Evolutionary conservation across 768 basidiomycete species (phyloP).

Genomic region (Neoboletus magnificus): DNA sequence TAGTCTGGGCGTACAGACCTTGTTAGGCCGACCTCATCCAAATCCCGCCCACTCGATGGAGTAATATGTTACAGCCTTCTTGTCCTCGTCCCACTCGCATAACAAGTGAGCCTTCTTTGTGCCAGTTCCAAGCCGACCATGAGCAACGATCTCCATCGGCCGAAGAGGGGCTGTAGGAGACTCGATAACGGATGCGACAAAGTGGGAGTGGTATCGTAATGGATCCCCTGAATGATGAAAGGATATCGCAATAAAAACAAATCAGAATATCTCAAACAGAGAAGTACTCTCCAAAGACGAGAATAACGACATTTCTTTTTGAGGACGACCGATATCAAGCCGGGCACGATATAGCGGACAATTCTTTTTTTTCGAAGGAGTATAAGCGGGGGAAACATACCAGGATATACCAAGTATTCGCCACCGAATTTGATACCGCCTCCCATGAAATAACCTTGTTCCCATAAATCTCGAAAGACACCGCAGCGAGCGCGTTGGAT

Average conservation of each 20-base stretch:
- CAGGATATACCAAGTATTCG: conserved; percentile 95
- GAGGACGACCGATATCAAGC: neutral
- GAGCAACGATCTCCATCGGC: conserved; percentile 94
- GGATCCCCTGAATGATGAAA: conserved; percentile 67
- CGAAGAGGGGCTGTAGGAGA: conserved; percentile 56
- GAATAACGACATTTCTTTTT: neutral
- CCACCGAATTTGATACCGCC: conserved; percentile 93
- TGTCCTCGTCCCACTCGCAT: conserved; percentile 81
- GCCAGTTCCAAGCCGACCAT: conserved; percentile 91
- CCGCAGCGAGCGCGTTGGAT: conserved; percentile 72
- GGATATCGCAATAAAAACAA: neutral
- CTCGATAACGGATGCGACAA: conserved; percentile 78
- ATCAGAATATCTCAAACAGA: conserved; percentile 9
- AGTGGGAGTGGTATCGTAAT: conserved; percentile 95
- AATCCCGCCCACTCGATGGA: conserved; percentile 92
- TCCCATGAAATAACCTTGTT: conserved; percentile 83
- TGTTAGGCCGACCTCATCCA: conserved; percentile 37
- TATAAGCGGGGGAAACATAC: conserved; percentile 39
- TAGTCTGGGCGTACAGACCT: neutral
- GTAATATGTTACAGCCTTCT: conserved; percentile 63
- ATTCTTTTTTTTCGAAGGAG: neutral
- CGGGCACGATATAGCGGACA: neutral
- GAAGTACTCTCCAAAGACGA: neutral
- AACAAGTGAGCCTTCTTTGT: conserved; percentile 95
- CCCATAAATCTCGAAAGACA: conserved; percentile 79